phyloP scores from a whole-genome alignment of 2,329 filamentous ascomycete species.

The Neospermospora avenae region DNA sequence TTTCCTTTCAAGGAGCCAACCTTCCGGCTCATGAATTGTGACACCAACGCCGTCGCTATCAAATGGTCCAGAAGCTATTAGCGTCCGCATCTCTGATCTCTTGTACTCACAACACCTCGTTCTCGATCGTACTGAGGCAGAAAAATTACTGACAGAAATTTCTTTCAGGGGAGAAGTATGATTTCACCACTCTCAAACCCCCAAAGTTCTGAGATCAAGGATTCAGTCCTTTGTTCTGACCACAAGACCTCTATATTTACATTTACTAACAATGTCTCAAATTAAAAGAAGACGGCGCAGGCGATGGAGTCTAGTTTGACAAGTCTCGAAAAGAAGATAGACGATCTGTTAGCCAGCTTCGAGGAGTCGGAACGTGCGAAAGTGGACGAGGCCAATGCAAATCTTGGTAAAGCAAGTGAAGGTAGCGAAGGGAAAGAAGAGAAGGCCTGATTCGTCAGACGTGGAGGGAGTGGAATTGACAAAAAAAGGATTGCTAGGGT shows the following conservation, averaged over 20 bases:
- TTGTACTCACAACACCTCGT: not conserved
- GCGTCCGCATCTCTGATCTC: not conserved
- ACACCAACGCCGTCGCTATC: not conserved
- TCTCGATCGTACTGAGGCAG: not conserved
- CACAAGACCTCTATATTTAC: too few species aligned
- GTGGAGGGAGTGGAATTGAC: not conserved
- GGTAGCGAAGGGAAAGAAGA: not conserved
- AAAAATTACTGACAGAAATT: not conserved
- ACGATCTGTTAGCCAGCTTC: constrained; percentile 50
- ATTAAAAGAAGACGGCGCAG: constrained; percentile 45
- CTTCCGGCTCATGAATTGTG: not conserved
- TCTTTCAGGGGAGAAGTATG: constrained; percentile 34
- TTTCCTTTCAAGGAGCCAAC: not conserved
- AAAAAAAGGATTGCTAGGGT: not conserved
- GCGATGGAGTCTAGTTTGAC: constrained; percentile 51
- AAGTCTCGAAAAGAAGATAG: constrained; percentile 52
- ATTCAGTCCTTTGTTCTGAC: too few species aligned
- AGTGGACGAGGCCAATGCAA: constrained; percentile 19
- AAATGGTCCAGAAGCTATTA: not conserved
- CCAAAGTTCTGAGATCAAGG: too few species aligned
- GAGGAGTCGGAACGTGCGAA: constrained; percentile 35
- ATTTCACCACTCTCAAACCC: too few species aligned
- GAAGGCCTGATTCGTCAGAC: constrained; percentile 7
- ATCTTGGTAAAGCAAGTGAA: not conserved
- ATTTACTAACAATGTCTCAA: too few species aligned